Evolutionary conservation across 768 basidiomycete genomes (phyloP).

Genomic region (Exidia glandulosa): DNA sequence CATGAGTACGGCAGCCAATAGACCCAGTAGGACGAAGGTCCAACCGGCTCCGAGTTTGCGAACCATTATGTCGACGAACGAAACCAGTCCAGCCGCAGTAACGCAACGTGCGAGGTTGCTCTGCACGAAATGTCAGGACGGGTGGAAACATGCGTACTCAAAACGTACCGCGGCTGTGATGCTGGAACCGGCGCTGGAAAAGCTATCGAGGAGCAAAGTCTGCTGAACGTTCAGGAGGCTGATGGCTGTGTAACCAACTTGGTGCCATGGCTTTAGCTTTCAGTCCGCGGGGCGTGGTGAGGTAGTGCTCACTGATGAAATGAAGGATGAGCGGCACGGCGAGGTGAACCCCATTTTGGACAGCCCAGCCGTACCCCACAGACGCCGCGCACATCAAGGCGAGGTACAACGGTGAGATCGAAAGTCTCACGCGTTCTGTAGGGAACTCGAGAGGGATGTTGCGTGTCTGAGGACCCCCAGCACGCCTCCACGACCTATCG

Average conservation of each 20-base stretch:
- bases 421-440: slow-evolving; percentile 17
- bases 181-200: slow-evolving; percentile 51
- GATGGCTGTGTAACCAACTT: slow-evolving; percentile 41
- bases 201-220: slow-evolving; percentile 56
- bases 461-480: slow-evolving; percentile 4
- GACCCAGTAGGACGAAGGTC: slow-evolving; percentile 53
- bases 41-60: slow-evolving; percentile 54
- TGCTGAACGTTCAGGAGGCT: slow-evolving; percentile 44
- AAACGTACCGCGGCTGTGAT: slow-evolving; percentile 59
- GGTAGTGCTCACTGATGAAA: slow-evolving; percentile 14
- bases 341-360: slow-evolving; percentile 11
- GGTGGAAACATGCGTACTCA: neutral
- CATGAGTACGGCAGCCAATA: neutral
- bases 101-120: slow-evolving; percentile 62
- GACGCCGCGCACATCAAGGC: slow-evolving; percentile 3
- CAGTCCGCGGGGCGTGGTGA: no score
- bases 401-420: slow-evolving; percentile 10
- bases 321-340: slow-evolving; percentile 17
- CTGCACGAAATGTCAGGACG: slow-evolving; percentile 24
- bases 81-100: slow-evolving; percentile 47
- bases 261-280: neutral
- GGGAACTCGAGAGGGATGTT: slow-evolving; percentile 10
- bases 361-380: slow-evolving; percentile 17
- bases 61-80: slow-evolving; percentile 52
- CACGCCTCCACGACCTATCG: slow-evolving; percentile 28